Evolutionary conservation across 75 land plant genomes (phyloP), one percentile per base, ranked within the genome.

Genomic region (Sequoia sempervirens): DNA sequence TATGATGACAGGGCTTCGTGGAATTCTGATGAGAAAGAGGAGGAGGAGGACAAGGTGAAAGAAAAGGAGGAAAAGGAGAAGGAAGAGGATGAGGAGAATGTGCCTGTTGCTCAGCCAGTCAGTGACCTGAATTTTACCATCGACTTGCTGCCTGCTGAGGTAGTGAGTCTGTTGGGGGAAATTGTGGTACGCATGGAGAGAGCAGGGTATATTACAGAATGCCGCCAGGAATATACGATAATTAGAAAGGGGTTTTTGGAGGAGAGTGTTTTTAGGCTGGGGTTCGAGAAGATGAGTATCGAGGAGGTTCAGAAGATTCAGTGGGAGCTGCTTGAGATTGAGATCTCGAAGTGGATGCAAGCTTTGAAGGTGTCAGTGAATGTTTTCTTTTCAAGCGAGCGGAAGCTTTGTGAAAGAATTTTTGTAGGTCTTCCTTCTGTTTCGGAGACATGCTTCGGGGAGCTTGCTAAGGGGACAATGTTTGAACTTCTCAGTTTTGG

Each of bases 351-450:
- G 40, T 95, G 97, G 97, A 83, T 87, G 40, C 88, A 85, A 56
- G 93, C 88, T 23, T 64, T 87, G 6, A 87, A 86, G 52, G 84
- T 90, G 23, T 85, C 92, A 12, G 74, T 92, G 69, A 66, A 88
- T 14, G 88, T 95, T 30, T 89, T 95, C 80, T 91, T 94, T 87
- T 87, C 96, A 79, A 95, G 94, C 81, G 97, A 95, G 86, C 88
- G 93, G 10, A 90, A 92, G 34, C 87, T 95, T 41, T 91, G 91
- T 80, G 92, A 92, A 53, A 91, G 90, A 11, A 84, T 95, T 86
- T 93, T 95, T 83, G 82, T 28, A 81, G 91, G 82, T 13, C 69
- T 84, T 79, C 38, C 87, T 75, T 69, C 86, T 40, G 73, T 87
- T 47, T 84, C 91, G 0, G 93, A 92, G 68, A 84, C 82, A 38